A percentile compares a stretch with the other conserved stretches of the same genome.
Evolutionary conservation across 306 rosid species (phyloP).

Genomic region (apple (Malus domestica)): DNA sequence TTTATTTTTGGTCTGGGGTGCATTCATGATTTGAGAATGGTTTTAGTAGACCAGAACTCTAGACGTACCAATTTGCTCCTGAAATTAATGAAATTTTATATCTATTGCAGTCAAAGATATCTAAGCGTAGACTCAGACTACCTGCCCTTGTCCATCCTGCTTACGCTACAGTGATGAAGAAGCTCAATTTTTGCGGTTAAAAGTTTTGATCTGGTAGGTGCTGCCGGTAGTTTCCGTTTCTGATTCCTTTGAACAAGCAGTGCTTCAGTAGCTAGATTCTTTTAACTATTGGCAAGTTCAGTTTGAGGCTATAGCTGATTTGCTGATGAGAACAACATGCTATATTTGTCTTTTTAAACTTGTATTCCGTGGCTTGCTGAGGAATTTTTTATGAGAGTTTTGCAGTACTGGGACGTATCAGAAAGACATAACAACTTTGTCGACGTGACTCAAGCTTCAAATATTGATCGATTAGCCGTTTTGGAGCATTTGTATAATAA

Average conservation of each 20-base stretch:
- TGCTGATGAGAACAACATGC: neutral
- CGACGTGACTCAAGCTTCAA: neutral
- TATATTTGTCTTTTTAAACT: neutral
- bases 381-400: neutral
- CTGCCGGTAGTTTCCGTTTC: slow-evolving; percentile 4
- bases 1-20: too few species aligned
- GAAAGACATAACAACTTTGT: neutral
- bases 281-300: neutral
- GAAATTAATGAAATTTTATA: slow-evolving; percentile 2
- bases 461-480: neutral
- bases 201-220: slow-evolving; percentile 12
- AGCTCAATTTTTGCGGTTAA: slow-evolving; percentile 63
- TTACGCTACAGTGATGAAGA: slow-evolving; percentile 92
- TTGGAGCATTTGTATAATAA: neutral
- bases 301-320: neutral
- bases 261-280: neutral
- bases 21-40: neutral
- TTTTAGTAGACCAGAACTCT: neutral
- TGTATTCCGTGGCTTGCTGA: neutral
- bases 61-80: neutral
- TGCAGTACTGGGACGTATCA: neutral
- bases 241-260: neutral
- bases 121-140: slow-evolving; percentile 74
- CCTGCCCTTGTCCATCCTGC: slow-evolving; percentile 68
- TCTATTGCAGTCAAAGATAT: slow-evolving; percentile 77